Evolutionary conservation across 1,284 basidiomycete genomes (phyloP).

Genomic region (Mycena citricolor): DNA sequence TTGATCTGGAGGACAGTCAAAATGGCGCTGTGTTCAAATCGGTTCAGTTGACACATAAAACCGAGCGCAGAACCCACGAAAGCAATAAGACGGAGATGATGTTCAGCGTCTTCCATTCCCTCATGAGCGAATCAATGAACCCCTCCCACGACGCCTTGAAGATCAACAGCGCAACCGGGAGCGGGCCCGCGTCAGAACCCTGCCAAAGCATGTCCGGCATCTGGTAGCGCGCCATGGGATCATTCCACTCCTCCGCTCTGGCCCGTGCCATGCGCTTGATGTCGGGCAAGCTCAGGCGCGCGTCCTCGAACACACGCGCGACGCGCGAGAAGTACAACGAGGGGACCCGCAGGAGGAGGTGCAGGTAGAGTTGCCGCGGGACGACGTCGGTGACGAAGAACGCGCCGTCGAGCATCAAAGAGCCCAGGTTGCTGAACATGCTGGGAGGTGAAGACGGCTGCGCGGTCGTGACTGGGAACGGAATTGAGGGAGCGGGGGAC

Average conservation of each 20-base stretch:
- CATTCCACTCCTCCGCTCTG: conserved; percentile 17
- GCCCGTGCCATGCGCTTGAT: conserved; percentile 29
- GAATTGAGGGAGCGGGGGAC: no score
- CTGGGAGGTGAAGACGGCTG: no score
- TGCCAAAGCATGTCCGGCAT: not conserved
- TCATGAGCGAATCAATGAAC: conserved; percentile 42
- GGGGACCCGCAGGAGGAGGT: conserved; percentile 28
- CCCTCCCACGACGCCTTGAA: conserved; percentile 37
- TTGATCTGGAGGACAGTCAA: conserved; percentile 61
- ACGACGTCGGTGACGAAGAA: conserved; percentile 23
- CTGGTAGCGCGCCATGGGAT: conserved; percentile 8
- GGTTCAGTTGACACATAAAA: not conserved
- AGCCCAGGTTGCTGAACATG: no score
- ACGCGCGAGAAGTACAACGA: conserved; percentile 33
- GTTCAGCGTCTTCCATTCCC: conserved; percentile 47
- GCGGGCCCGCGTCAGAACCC: conserved; percentile 7
- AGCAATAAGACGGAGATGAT: conserved; percentile 41
- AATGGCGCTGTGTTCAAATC: conserved; percentile 46
- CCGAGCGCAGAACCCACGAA: conserved; percentile 27
- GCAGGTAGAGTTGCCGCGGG: conserved; percentile 28
- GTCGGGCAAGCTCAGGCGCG: conserved; percentile 29
- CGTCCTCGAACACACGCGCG: conserved; percentile 32
- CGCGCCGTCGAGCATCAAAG: no score
- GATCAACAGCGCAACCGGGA: conserved; percentile 15
- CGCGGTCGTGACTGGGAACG: no score